These are phyloP conservation scores for Flaveria robusta DNA, from an alignment of 129 eudicot genomes.

Conservation along the genomic window DNA sequence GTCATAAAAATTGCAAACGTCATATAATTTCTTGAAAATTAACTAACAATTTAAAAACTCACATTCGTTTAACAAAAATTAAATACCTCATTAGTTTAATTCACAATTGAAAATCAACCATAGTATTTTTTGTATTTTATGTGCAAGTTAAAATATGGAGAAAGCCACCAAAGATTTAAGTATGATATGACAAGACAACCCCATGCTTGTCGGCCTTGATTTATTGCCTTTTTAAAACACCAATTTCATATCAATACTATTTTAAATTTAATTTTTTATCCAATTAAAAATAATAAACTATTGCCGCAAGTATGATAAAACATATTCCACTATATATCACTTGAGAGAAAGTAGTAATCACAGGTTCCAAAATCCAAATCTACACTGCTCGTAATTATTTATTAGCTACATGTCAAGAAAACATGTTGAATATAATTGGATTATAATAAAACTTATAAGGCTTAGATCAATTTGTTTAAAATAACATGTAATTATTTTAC, in stretches of 20 bases:
- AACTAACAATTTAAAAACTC: neutral
- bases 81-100: neutral
- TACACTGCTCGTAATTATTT: neutral
- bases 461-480: too few species aligned
- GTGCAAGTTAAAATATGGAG: slow-evolving; percentile 31
- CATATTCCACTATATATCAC: neutral
- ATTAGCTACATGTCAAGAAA: neutral
- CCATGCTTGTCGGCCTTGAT: slow-evolving; percentile 49
- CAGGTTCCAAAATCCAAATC: neutral
- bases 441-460: too few species aligned
- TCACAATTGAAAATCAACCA: neutral
- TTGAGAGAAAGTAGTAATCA: slow-evolving; percentile 12
- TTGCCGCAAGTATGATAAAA: neutral
- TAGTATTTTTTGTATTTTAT: slow-evolving; percentile 19
- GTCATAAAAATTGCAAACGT: neutral
- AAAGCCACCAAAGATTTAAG: slow-evolving; percentile 33
- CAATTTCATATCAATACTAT: neutral
- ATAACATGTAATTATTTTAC: too few species aligned
- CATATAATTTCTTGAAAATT: too few species aligned
- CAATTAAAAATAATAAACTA: neutral
- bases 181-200: slow-evolving; percentile 51
- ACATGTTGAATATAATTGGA: too few species aligned
- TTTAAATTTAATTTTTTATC: neutral
- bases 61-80: neutral
- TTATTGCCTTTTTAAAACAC: slow-evolving; percentile 26